Evolutionary conservation across 371 early-diverging fungal genomes (phyloP), one percentile per base, ranked within the genome.

Genomic region (Rhizopus stolonifer): DNA sequence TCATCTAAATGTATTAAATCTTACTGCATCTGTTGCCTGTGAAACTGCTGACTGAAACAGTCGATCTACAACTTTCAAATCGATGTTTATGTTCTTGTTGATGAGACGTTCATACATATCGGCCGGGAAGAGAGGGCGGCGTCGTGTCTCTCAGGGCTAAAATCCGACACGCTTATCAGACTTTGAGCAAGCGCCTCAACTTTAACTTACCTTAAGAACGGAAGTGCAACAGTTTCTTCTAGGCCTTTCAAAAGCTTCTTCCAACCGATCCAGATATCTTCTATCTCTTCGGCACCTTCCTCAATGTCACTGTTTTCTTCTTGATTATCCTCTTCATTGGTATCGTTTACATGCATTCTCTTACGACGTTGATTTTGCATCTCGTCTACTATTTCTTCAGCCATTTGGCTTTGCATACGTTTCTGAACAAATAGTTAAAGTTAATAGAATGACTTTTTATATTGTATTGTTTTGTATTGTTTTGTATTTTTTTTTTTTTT

Each of bases 201-300:
- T 36, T 36, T 36, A 36, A 36, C 40, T 40, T 40, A 21, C 40
- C 40, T 40, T 40, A 40, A 40, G 40, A 40, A 40, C 22, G 40
- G 2, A 40, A 40, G 40, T 40, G 40, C 2, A 40, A 2, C 40
- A 40, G 40, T 40, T 40, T 40, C 40, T 40, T 40, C 9, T 21
- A 19, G 40, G 22, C 40, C 18, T 40, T 40, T 40, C 40, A 40
- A 40, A 19, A 40, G 40, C 21, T 40, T 40, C 40, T 40, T 40
- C 40, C 40, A 40, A 19, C 40, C 40, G 22, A 21, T 40, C 40
- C 40, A 40, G 40, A 40, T 40, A 40, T 40, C 40, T 40, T 40
- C 40, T 40, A 40, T 40, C 40, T 40, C 40, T 40, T 40, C 40
- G 40, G 40, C 40, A 40, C 40, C 40, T 21, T 40, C 40, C 40